Conservation (phyloP, 2,329 filamentous ascomycete genomes). For the Neonectria ditissima region DNA sequence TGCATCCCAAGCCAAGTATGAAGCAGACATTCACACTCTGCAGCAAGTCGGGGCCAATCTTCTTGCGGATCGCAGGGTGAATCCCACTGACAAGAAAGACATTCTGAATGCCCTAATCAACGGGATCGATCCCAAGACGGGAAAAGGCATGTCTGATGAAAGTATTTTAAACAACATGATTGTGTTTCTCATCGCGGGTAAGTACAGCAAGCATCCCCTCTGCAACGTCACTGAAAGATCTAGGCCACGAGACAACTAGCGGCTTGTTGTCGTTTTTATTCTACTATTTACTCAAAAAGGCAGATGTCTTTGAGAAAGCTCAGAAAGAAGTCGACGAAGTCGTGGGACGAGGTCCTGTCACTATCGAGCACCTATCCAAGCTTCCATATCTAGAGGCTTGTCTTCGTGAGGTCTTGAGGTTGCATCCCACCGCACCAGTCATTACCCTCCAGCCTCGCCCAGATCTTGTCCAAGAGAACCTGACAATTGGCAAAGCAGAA, state of each 20-base stretch:
- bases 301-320: conserved; percentile 65
- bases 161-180: conserved; percentile 75
- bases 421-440: conserved; percentile 45
- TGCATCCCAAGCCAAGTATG: conserved; percentile 58
- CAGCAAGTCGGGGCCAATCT: conserved; percentile 66
- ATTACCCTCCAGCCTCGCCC: conserved; percentile 45
- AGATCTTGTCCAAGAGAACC: conserved; percentile 42
- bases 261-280: conserved; percentile 72
- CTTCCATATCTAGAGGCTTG: conserved; percentile 73
- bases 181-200: conserved; percentile 73
- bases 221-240: not conserved
- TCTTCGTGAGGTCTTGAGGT: conserved; percentile 65
- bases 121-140: conserved; percentile 72
- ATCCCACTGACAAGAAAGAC: conserved; percentile 66
- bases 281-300: conserved; percentile 70
- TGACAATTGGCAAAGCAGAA: conserved; percentile 63
- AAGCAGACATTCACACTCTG: conserved; percentile 63
- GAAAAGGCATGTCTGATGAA: conserved; percentile 67
- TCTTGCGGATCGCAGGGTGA: conserved; percentile 65
- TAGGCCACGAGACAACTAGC: conserved; percentile 71
- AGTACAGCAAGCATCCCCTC: not conserved
- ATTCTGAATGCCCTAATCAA: conserved; percentile 75
- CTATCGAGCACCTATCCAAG: conserved; percentile 68
- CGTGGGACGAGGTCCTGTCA: conserved; percentile 65
- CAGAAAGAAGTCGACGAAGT: conserved; percentile 73